Evolutionary conservation across 306 rosid genomes (phyloP), one percentile per base, ranked within the genome.

Genomic region (Acacia melanoxylon): DNA sequence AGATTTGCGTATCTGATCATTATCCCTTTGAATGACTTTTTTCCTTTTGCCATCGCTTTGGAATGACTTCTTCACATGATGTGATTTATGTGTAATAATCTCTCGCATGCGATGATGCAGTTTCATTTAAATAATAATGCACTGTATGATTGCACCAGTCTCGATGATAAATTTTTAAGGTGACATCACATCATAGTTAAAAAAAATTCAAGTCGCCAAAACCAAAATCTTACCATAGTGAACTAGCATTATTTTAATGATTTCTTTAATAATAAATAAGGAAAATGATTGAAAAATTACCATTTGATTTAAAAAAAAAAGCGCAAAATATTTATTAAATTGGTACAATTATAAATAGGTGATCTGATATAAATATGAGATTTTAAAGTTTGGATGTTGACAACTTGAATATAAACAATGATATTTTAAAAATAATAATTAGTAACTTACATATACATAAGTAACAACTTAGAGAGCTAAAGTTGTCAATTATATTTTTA

Each of bases 131-230:
- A 62, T 72, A 51, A 78, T 72, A 51, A 65, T 42, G 4, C 1
- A 10, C 16, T 25, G 69, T 20, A 14, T 66, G 11, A 41, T 82
- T 76, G 46, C 49, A 33, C 5, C 19, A 46, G 40, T 35, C 45
- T 27, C 3, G 14, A 29, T 14, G 6, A 59, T 20, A 76, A 31
- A 33, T 44, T 44, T 41, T 61, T 25, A 42, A 41, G 61, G 79
- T 61, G 77, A 25, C 82, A 81, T 81, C 84, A 81, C 42, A 81
- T 83, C 83, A 66, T 16, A 6, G 13, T 69, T 4, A 63, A 75
- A 69, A 80, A 74, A 59, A n/a, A 6, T 6, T 15, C 5, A 8
- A 22, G 31, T 27, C 19, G 4, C 4, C 41, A 13, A 63, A 15
- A 5, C 19, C 31, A 29, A 63, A 14, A 12, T 14, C 41, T 31